A percentile compares a stretch with the other conserved stretches of the same genome.
These are phyloP conservation scores for Biscogniauxia mediterranea DNA, from an alignment of 2,329 filamentous ascomycete genomes.

Conservation along the genomic window DNA sequence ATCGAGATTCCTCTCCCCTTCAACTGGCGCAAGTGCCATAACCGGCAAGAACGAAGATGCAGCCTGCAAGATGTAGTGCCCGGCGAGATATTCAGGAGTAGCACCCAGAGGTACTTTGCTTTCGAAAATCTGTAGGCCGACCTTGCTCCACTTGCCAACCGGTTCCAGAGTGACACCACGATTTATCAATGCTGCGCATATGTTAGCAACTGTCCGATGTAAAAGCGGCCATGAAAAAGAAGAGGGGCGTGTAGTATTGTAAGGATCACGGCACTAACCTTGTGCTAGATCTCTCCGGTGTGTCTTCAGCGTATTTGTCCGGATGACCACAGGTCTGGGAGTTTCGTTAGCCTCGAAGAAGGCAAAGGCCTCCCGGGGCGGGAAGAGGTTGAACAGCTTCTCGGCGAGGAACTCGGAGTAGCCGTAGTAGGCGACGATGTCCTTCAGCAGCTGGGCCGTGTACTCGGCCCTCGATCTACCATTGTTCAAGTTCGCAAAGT, in stretches of 20 bases:
- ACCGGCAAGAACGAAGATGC: slow-evolving; percentile 96
- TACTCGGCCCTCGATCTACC: slow-evolving; percentile 86
- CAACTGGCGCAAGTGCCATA: slow-evolving; percentile 94
- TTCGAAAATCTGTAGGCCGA: slow-evolving; percentile 95
- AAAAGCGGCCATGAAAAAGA: not conserved
- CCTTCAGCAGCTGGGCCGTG: slow-evolving; percentile 78
- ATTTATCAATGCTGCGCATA: slow-evolving; percentile 40
- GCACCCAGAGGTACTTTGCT: slow-evolving; percentile 72
- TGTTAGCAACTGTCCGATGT: not conserved
- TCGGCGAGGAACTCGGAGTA: slow-evolving; percentile 94
- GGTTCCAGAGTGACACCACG: slow-evolving; percentile 88
- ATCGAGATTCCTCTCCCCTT: slow-evolving; percentile 87
- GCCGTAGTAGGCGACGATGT: slow-evolving; percentile 95
- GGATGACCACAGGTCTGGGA: slow-evolving; percentile 87
- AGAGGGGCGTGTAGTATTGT: not conserved
- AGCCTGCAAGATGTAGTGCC: slow-evolving; percentile 96
- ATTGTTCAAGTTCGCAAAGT: slow-evolving; percentile 79
- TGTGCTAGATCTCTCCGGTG: slow-evolving; percentile 80
- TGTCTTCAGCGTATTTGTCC: slow-evolving; percentile 89
- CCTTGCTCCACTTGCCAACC: slow-evolving; percentile 98
- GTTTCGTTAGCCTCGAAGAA: slow-evolving; percentile 99
- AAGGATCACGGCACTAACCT: slow-evolving; percentile 44
- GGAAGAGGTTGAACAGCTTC: slow-evolving; percentile 91
- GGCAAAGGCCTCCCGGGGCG: slow-evolving; percentile 88
- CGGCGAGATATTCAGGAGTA: slow-evolving; percentile 94